phyloP scores from a whole-genome alignment of 305 asterid genomes.

The Striga hermonthica region DNA sequence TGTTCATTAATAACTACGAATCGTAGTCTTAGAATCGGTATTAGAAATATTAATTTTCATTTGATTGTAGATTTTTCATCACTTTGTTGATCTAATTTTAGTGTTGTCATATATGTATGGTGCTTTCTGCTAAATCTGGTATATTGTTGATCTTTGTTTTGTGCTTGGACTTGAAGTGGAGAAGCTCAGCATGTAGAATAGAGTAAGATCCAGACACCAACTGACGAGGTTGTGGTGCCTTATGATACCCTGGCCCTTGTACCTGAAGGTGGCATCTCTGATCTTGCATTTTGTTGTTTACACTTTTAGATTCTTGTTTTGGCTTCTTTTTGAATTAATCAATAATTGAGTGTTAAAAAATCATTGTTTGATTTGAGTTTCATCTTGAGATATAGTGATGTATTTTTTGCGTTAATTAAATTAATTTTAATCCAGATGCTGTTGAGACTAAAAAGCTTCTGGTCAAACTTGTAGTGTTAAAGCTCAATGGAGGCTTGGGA shows the following conservation, averaged over 20 bases:
- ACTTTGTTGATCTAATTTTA: no score
- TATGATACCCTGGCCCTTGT: slow-evolving; percentile 69
- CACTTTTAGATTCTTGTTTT: not conserved
- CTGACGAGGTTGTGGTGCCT: slow-evolving; percentile 95
- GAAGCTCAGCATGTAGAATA: slow-evolving; percentile 85
- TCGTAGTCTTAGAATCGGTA: no score
- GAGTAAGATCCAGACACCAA: slow-evolving; percentile 98
- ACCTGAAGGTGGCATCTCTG: slow-evolving; percentile 59
- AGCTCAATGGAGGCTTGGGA: slow-evolving; percentile 98
- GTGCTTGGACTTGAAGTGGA: slow-evolving; percentile 49
- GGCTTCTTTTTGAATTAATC: slow-evolving; percentile 19
- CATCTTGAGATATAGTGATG: not conserved
- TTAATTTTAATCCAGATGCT: slow-evolving; percentile 49
- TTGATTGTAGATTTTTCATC: no score
- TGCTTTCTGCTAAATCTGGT: no score
- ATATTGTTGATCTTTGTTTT: not conserved
- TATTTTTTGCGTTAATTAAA: not conserved
- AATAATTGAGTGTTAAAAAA: slow-evolving; percentile 1
- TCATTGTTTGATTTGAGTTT: slow-evolving; percentile 14
- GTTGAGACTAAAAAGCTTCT: slow-evolving; percentile 61
- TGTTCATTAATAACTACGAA: no score
- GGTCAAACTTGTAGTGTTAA: slow-evolving; percentile 85
- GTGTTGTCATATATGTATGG: no score
- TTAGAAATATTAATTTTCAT: no score
- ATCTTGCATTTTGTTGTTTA: slow-evolving; percentile 4